Conservation (phyloP, 2,329 filamentous ascomycete species). For the Sporothrix schenckii region DNA sequence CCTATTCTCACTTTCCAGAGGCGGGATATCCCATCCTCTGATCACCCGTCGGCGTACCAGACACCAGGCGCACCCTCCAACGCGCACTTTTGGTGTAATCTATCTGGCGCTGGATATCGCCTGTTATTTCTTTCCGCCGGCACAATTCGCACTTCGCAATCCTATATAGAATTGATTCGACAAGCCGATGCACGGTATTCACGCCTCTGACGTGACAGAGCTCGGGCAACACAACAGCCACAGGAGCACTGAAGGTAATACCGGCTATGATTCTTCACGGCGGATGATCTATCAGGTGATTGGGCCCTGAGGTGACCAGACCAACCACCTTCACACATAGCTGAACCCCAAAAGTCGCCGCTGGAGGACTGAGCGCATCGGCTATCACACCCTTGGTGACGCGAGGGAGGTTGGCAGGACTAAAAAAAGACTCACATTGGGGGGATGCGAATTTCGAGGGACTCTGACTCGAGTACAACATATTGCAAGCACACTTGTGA, state of each 20-base stretch:
- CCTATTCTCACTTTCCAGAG: conserved; percentile 14
- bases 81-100: neutral
- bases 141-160: conserved; percentile 4
- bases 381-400: conserved; percentile 18
- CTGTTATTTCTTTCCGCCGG: neutral
- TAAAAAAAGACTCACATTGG: conserved; percentile 23
- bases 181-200: neutral
- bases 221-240: conserved; percentile 1
- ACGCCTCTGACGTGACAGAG: conserved; percentile 1
- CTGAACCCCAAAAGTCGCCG: neutral
- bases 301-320: conserved; percentile 9
- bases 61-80: conserved; percentile 16
- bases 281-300: conserved; percentile 7
- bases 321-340: neutral
- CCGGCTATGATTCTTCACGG: conserved; percentile 6
- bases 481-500: neutral
- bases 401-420: conserved; percentile 11
- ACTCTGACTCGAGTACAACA: neutral
- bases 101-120: conserved; percentile 13
- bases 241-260: conserved; percentile 2
- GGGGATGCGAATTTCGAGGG: too few species aligned
- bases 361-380: neutral
- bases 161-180: conserved; percentile 2
- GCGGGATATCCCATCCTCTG: conserved; percentile 13
- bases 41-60: conserved; percentile 20